phyloP scores from a whole-genome alignment of 345 rosid species.

The Populus simonii region DNA sequence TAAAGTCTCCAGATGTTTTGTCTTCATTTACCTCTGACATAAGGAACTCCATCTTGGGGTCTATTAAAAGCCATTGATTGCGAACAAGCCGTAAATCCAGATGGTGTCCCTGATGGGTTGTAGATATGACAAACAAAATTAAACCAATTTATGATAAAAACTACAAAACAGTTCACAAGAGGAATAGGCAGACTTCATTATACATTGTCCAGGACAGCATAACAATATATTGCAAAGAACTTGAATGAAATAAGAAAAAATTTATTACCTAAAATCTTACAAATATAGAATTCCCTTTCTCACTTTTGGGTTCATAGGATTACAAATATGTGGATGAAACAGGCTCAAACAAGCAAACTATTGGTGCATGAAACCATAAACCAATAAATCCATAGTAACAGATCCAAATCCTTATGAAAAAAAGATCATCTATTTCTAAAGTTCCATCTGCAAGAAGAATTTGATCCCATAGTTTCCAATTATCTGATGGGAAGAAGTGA shows the following conservation, averaged over 20 bases:
- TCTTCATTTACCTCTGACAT: conserved; percentile 95
- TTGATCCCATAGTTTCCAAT: background rate
- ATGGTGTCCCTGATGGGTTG: conserved; percentile 74
- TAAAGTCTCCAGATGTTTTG: conserved; percentile 84
- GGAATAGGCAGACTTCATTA: background rate
- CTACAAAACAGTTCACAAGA: background rate
- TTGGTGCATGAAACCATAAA: background rate
- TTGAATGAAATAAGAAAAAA: background rate
- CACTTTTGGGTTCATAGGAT: background rate
- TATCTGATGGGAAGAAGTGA: background rate
- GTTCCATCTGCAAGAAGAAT: background rate
- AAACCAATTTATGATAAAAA: conserved; percentile 7
- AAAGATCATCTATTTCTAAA: background rate
- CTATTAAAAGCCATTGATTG: conserved; percentile 95
- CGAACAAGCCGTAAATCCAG: conserved; percentile 89
- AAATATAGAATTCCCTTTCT: background rate
- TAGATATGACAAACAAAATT: background rate
- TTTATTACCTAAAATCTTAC: background rate
- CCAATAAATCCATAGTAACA: background rate
- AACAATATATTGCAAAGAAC: background rate
- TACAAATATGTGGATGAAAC: background rate
- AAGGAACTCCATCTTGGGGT: conserved; percentile 80
- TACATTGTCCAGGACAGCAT: background rate
- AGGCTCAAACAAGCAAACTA: background rate
- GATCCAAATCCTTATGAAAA: background rate